Evolutionary conservation across 176 grass and related monocot species (phyloP).

Genomic region (Triticum dicoccoides): DNA sequence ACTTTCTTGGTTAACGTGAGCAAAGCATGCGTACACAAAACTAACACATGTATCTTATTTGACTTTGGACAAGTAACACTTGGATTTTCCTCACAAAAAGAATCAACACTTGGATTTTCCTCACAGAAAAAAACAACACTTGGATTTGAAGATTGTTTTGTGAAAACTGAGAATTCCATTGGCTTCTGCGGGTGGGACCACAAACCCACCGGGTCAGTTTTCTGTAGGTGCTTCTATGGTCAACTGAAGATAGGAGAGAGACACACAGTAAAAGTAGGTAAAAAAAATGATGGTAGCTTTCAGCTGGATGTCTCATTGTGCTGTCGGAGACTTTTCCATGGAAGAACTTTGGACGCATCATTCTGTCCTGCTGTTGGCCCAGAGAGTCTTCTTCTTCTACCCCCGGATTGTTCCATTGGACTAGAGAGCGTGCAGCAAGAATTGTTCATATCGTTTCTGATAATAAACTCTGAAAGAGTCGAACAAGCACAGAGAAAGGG

Average conservation of each 20-base stretch:
- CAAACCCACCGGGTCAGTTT: background rate
- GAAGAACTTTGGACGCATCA: slow-evolving; percentile 14
- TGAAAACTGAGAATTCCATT: background rate
- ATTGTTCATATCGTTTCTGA: background rate
- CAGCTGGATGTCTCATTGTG: slow-evolving; percentile 36
- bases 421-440: background rate
- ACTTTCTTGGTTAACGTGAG: background rate
- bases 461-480: background rate
- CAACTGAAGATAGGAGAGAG: slow-evolving; percentile 28
- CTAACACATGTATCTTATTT: background rate
- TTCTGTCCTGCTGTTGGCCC: slow-evolving; percentile 3
- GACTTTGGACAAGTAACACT: background rate
- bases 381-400: background rate
- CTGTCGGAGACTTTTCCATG: slow-evolving; percentile 34
- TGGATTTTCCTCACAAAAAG: background rate
- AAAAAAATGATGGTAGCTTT: slow-evolving; percentile 38
- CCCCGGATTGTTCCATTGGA: background rate
- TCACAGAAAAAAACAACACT: background rate
- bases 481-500: background rate
- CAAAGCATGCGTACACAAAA: background rate
- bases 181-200: background rate
- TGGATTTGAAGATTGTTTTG: background rate
- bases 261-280: background rate
- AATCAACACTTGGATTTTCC: too few species aligned
- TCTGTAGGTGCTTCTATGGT: slow-evolving; percentile 6